Evolutionary conservation across 192 early-diverging fungal genomes (phyloP), one percentile per base, ranked within the genome.

Genomic region (Jimgerdemannia lactiflua): DNA sequence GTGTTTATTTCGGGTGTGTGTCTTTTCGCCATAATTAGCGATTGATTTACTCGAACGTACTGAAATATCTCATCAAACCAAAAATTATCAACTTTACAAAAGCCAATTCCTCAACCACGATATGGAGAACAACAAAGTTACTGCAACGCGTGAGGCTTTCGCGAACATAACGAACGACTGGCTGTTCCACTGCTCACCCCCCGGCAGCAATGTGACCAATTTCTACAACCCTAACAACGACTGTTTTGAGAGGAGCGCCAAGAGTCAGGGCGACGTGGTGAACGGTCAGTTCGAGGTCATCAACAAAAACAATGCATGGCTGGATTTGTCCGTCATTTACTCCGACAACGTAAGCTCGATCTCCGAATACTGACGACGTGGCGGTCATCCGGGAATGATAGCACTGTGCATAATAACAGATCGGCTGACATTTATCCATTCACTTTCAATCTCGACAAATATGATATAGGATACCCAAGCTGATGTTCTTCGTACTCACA

Each of bases 291-390:
- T 54, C 71, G 43, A 72, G 49, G 14, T 59, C 59, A 54, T 59
- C 20, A 72, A 54, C 44, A 39, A 18, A 39, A 43, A 43, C 20
- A 72, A 72, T 59, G n/a, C 2, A 39, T 72, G 54, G n/a, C 29
- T 72, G 18, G 71, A 72, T 63, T n/a, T 39, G 43, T 72, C 71
- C n/a, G 18, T 72, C 71, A 72, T 72, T 4, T 72, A 72, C n/a
- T 72, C 71, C 59, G 71, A 72, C 18, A 43, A 43, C 39, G 71
- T 63, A 18, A 54, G 71, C 39, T 29, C 29, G 29, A 29, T 29
- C 29, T 29, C 29, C 29, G 29, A 29, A 29, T 29, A 29, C 29
- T 29, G 29, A 29, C 29, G 29, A 29, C 29, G 29, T 29, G 29
- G 29, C 1, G 29, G 29, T 29, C 29, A 29, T 29, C 1, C 29